Base-by-base conservation (phyloP, 768 basidiomycete genomes). In the Cystofilobasidium capitatum region DNA sequence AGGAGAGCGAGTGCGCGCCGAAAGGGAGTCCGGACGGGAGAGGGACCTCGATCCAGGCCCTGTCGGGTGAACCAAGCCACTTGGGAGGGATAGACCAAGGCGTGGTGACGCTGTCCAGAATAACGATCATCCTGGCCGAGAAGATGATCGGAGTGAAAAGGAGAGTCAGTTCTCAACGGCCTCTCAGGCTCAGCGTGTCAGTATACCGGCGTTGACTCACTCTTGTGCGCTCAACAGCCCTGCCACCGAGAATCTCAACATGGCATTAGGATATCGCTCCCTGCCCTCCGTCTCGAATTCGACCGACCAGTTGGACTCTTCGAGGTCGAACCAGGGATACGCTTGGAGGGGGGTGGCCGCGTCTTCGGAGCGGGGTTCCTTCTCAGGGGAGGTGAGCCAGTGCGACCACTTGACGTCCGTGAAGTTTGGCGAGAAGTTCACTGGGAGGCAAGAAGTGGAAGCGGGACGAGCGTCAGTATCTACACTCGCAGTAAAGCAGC, bases 331-430 rank as follows among this genome's bases (percentile, higher is more conserved):
- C 64, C 62, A 89, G 0, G 88, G 82, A 73, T 90, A 89, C 16
- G 76, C 80, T 70, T 89, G 88, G 75, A 88, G 76, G 0, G 86
- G 84, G 86, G 89, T 89, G 2, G 83, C 81, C 0, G 86, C 84
- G 44, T 85, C 85, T 73, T 89, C 86, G 33, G 84, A 78, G 12
- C 81, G 82, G 7, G 68, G 57, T 44, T 58, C 45, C 1, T 66
- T 12, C 14, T 26, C 51, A 59, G 72, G 65, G 14, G 37, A 51
- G 22, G 83, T 79, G 60, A 89, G 79, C 88, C 88, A 90, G 69
- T 88, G 85, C 0, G 79, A 75, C 88, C 88, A 90, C 9, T 85
- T 81, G 35, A 71, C 81, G 87, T 75, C 33, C 12, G 51, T 42
- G 37, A 42, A 49, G 64, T 31, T 57, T 8, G 64, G 64, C 0